Base-by-base conservation (phyloP, 768 basidiomycete genomes). In the Leccinellum luteum region DNA sequence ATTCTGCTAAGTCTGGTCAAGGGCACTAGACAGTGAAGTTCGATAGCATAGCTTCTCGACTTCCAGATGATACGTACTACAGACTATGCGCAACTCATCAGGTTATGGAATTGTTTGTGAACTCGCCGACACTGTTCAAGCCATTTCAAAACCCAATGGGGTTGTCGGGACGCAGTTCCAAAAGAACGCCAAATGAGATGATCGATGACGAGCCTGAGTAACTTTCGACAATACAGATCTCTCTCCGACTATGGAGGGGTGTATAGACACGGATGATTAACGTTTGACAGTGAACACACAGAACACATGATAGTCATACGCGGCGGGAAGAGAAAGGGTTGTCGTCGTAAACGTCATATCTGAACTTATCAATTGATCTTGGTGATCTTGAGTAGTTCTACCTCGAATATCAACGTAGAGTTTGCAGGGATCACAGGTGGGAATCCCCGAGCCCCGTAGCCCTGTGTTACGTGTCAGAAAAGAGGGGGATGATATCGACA, bases 371-470 rank as follows among this genome's bases (percentile, higher is more conserved):
- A 76, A 65, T 76, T 85, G 76, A 94, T 92, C 71, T 81, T 77
- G 76, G 93, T 85, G 76, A 94, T 92, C 71, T 81, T 77, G 76
- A 93, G 60, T 49, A 95, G 79, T 74, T 94, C 90, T 52, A 95
- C 90, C 74, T 92, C 90, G 67, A 94, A 94, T 59, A 74, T 79
- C 71, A 95, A 80, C 13, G 81, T 85, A 5, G 89, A 69, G 69
- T 93, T 85, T 63, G 87, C 69, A 13, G 91, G 91, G 71, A 94
- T 94, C 60, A 89, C 77, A 19, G 89, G 89, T 9, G 86, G 85
- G 74, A 87, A 92, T 8, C 92, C 92, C 19, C 86, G 81, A 25
- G 73, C 21, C 14, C 90, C 91, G 61, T 92, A 92, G 48, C 78
- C 89, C 89, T 92, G 61, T 30, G 48, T 59, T 7, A 2, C 6